Base-by-base conservation (phyloP, 805 yeast species). In the Yarrowia sp. region DNA sequence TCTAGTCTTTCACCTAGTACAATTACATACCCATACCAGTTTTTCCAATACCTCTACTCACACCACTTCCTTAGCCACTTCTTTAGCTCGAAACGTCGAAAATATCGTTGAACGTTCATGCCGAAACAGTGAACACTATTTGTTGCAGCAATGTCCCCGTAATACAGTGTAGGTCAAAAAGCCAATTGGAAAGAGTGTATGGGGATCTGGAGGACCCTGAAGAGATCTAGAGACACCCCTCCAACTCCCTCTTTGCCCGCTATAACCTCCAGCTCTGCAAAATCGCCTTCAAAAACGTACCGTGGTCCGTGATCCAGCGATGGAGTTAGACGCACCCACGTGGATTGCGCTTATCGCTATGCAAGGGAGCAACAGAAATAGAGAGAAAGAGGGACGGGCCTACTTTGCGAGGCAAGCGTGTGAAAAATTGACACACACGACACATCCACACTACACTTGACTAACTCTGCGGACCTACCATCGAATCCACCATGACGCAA, bases 331-430 rank as follows among this genome's bases (percentile, higher is more conserved):
- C 46, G 42, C 65, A 45, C 52, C 65, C 65, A 59, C 65, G 65
- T 59, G 65, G 52, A 59, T 59, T 59, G 65, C 52, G 65, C 65
- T 45, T 59, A 59, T 59, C 65, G 41, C 42, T 59, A 59, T 59
- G 65, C 52, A 59, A 59, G 65, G 52, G 65, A 59, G 52, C 41
- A 43, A 32, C 48, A 16, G 12, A 32, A 12, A 32, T 15, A 36
- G 15, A 38, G n/a, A 52, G 26, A 26, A 15, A 19, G 35, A 55
- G 32, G 32, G 46, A 55, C 40, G 45, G 14, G 36, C 10, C 55
- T n/a, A 5, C 19, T 14, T 48, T 35, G 26, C 2, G 26, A n/a
- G 26, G 16, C 9, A 38, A 22, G 52, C 36, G 36, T 32, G 36
- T 40, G 63, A 43, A 59, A 59, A 41, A 59, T 12, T 11, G 45